These are phyloP conservation scores for Nicotiana tomentosiformis DNA, from an alignment of 257 asterid genomes.

Conservation along the genomic window DNA sequence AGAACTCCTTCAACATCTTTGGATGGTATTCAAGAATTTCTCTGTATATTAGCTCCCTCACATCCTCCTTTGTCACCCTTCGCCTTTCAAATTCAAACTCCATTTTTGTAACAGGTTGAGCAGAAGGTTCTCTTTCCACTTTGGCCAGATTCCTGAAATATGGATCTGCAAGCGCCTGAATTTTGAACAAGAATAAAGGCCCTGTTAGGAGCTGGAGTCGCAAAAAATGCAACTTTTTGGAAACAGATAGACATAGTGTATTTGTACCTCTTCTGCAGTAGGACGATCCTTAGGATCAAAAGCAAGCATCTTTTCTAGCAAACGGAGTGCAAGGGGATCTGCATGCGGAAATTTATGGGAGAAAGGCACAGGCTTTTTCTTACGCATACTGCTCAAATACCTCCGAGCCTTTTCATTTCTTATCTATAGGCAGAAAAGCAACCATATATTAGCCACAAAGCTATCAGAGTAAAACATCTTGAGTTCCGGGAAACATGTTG, in stretches of 20 bases:
- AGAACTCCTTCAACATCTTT: slow-evolving; percentile 79
- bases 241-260: neutral
- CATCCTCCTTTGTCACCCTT: slow-evolving; percentile 89
- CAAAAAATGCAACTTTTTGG: neutral
- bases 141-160: slow-evolving; percentile 92
- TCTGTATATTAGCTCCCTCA: slow-evolving; percentile 79
- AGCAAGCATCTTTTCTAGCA: slow-evolving; percentile 90
- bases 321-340: slow-evolving; percentile 81
- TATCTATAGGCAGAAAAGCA: slow-evolving; percentile 45
- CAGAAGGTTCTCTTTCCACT: slow-evolving; percentile 96
- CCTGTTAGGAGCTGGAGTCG: slow-evolving; percentile 8
- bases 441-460: slow-evolving; percentile 14
- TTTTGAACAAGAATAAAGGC: neutral
- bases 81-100: slow-evolving; percentile 98
- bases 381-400: slow-evolving; percentile 95
- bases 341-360: slow-evolving; percentile 84
- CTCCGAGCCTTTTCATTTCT: slow-evolving; percentile 97
- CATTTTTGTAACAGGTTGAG: slow-evolving; percentile 94
- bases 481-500: neutral
- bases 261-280: slow-evolving; percentile 75
- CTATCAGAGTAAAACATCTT: slow-evolving; percentile 1
- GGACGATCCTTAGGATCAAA: slow-evolving; percentile 97
- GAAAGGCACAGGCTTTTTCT: slow-evolving; percentile 71
- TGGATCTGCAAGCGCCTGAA: slow-evolving; percentile 98
- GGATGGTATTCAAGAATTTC: slow-evolving; percentile 98